Base-by-base conservation (phyloP, 2,329 filamentous ascomycete species). In the Trichoderma sp. region DNA sequence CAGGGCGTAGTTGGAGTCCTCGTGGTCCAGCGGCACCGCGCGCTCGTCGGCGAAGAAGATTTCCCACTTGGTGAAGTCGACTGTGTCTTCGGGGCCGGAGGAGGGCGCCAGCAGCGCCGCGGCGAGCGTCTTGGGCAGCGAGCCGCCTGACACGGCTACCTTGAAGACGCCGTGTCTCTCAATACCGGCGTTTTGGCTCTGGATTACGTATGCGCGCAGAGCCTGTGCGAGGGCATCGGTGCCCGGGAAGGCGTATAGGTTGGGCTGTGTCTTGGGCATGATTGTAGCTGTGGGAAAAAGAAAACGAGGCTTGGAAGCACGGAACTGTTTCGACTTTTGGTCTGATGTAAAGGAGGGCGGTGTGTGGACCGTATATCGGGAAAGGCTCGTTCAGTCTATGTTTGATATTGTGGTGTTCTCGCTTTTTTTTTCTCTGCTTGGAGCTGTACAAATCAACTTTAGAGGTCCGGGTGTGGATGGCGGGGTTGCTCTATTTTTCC, bases 11-110 rank as follows among this genome's bases (percentile, higher is more conserved):
- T 98, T 99, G 85, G 94, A 97, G 85, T 99, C 95, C 75, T 90
- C 88, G 83, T 98, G 92, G 81, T 96, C 91, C 76, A 98, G 91
- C 26, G 96, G 93, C 68, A 98, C 96, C 76, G 93, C 93, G 79
- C 96, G 93, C 87, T 99, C 96, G 81, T 99, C 96, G 79, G 95
- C 95, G 82, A 98, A 98, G 87, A 98, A 99, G 79, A 99, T 93
- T 79, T 98, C 93, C 96, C 96, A 99, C 82, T 93, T 94, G 80
- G 87, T 85, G 83, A 97, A 97, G 77, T 92, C 86, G 76, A 95
- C 83, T 4, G 84, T 87, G 79, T 94, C 93, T 71, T 91, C 80
- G 55, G 83, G 79, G 11, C 82, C 84, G 26, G 81, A 79, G 34
- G 83, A 83, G 75, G 78, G 84, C 76, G 88, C 79, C 30, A 98